Conservation (phyloP, 768 basidiomycete species). For the Dacryopinax spathularia region DNA sequence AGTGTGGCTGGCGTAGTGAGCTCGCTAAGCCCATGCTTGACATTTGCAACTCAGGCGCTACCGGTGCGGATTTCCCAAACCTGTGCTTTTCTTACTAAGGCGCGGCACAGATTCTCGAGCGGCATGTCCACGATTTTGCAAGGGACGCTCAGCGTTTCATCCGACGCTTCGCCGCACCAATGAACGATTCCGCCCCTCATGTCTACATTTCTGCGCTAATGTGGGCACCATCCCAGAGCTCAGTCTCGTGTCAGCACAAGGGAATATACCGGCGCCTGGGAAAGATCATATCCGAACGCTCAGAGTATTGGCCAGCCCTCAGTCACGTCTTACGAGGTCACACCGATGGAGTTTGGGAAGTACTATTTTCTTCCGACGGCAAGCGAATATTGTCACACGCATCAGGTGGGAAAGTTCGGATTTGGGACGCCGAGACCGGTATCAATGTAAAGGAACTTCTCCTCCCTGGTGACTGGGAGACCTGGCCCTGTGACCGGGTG, state of each 20-base stretch:
- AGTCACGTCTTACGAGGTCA: no score
- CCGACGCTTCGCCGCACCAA: neutral
- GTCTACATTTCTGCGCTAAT: neutral
- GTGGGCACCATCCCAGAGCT: neutral
- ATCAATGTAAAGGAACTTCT: no score
- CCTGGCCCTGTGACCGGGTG: no score
- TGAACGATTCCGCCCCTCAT: neutral
- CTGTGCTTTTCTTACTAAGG: neutral
- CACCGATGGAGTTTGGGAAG: no score
- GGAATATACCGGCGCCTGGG: neutral
- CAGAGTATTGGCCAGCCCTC: no score
- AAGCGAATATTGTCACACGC: no score
- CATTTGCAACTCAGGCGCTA: neutral
- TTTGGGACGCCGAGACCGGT: no score
- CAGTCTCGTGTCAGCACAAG: neutral
- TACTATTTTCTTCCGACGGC: no score
- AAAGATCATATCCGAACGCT: neutral
- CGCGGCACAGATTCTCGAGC: neutral
- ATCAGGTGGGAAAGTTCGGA: no score
- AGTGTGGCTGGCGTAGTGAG: neutral
- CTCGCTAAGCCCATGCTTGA: no score
- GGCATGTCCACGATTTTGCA: neutral
- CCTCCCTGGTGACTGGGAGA: no score
- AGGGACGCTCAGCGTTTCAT: neutral
- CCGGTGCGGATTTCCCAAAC: neutral